These are phyloP conservation scores for Xylaria sp. DNA, from an alignment of 2,329 filamentous ascomycete genomes.

Conservation along the genomic window DNA sequence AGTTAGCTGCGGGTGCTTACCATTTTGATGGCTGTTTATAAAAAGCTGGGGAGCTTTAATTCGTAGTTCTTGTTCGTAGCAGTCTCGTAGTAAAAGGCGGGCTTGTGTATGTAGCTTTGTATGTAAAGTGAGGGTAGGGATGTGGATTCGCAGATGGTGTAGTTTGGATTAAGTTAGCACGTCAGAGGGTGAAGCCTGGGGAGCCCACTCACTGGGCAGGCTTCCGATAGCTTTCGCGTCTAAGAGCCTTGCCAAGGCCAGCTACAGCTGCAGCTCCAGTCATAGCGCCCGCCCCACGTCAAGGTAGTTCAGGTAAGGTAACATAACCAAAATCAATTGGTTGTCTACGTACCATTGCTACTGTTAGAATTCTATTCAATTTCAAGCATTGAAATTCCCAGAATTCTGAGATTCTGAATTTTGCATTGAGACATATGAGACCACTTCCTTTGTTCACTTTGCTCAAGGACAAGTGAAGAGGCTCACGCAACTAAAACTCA, in stretches of 20 bases:
- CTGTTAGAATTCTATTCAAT: not conserved
- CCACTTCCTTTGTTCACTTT: not conserved
- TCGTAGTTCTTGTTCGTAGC: not conserved
- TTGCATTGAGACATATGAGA: too few species aligned
- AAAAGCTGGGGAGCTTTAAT: conserved; percentile 4
- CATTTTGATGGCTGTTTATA: conserved; percentile 57
- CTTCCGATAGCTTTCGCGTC: conserved; percentile 49
- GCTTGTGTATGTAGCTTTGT: not conserved
- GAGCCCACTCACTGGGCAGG: conserved; percentile 37
- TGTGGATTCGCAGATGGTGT: conserved; percentile 11
- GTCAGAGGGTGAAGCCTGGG: conserved; percentile 22
- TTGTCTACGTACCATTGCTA: not conserved
- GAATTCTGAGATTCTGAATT: not conserved
- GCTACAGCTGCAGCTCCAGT: conserved; percentile 26
- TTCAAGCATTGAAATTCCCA: not conserved
- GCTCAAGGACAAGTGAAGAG: too few species aligned
- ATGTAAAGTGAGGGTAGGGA: conserved; percentile 1
- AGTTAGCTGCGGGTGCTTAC: conserved; percentile 52
- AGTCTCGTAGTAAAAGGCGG: not conserved
- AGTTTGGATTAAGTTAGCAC: not conserved
- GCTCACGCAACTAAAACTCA: too few species aligned
- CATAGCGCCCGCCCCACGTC: conserved; percentile 8
- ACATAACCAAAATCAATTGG: not conserved
- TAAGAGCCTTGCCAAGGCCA: conserved; percentile 45
- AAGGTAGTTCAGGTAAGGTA: not conserved